A percentile compares a stretch with the other conserved stretches of the same genome.
These are phyloP conservation scores for Akanthomyces uredinophilus DNA, from an alignment of 2,329 filamentous ascomycete species.

Conservation along the genomic window DNA sequence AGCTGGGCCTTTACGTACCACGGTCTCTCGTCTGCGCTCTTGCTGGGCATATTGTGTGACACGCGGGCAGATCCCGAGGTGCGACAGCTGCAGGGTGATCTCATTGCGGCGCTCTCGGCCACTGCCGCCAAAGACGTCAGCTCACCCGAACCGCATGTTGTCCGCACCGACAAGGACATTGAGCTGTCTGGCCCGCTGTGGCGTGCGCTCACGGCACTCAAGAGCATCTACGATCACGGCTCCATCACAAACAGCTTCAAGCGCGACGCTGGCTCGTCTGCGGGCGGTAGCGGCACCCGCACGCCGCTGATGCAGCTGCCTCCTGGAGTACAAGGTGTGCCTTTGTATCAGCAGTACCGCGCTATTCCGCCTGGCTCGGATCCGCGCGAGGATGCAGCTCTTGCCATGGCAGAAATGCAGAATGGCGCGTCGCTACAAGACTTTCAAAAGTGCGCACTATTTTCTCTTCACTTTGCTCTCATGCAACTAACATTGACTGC, in stretches of 20 bases:
- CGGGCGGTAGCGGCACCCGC: conserved; percentile 40
- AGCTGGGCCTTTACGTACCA: conserved; percentile 67
- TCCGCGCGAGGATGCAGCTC: conserved; percentile 55
- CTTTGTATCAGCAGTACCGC: conserved; percentile 24
- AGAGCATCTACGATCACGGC: conserved; percentile 63
- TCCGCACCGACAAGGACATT: conserved; percentile 54
- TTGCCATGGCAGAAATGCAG: conserved; percentile 62
- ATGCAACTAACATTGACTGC: conserved; percentile 17
- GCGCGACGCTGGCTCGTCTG: conserved; percentile 43
- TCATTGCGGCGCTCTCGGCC: conserved; percentile 59
- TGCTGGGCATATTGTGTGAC: conserved; percentile 59
- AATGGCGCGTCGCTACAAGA: conserved; percentile 47
- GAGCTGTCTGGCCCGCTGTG: conserved; percentile 58
- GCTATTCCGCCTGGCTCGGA: conserved; percentile 34
- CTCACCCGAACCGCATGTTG: conserved; percentile 48
- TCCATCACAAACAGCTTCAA: conserved; percentile 48
- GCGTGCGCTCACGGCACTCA: conserved; percentile 55
- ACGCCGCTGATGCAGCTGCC: conserved; percentile 34
- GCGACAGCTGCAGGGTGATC: conserved; percentile 56
- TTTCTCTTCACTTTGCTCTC: not conserved
- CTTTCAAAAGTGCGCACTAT: conserved; percentile 36
- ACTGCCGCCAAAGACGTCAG: conserved; percentile 58
- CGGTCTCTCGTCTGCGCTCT: conserved; percentile 58
- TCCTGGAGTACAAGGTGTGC: conserved; percentile 20
- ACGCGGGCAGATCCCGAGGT: conserved; percentile 60